Conservation (phyloP, 768 basidiomycete genomes). For the Leccinum disarticulatum region DNA sequence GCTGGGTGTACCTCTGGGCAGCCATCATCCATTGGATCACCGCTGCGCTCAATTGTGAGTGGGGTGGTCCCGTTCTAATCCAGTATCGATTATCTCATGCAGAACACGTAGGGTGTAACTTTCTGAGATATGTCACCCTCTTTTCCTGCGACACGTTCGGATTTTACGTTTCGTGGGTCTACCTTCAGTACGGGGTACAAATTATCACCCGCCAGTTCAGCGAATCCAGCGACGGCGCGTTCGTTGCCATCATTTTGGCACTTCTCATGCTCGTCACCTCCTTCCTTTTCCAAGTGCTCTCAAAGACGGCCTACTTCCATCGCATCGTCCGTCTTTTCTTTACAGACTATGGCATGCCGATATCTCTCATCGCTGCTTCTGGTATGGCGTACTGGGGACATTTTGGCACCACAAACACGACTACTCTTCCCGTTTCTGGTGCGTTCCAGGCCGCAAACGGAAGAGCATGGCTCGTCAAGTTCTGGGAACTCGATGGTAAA, state of each 20-base stretch:
- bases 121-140: slow-evolving; percentile 82
- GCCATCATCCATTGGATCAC: slow-evolving; percentile 85
- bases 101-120: slow-evolving; percentile 62
- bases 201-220: slow-evolving; percentile 72
- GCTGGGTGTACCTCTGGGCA: slow-evolving; percentile 92
- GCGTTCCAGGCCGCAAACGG: slow-evolving; percentile 73
- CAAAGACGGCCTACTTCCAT: slow-evolving; percentile 66
- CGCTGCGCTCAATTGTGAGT: slow-evolving; percentile 71
- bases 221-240: slow-evolving; percentile 43
- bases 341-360: slow-evolving; percentile 90
- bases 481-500: slow-evolving; percentile 85
- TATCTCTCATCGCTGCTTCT: slow-evolving; percentile 73
- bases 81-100: slow-evolving; percentile 1
- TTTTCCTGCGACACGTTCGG: slow-evolving; percentile 94
- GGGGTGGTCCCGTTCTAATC: background rate
- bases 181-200: slow-evolving; percentile 87
- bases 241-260: slow-evolving; percentile 71
- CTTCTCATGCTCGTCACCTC: slow-evolving; percentile 73
- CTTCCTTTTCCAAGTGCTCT: slow-evolving; percentile 70
- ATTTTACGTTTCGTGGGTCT: slow-evolving; percentile 90
- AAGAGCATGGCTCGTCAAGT: slow-evolving; percentile 79
- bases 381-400: slow-evolving; percentile 86
- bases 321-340: slow-evolving; percentile 72
- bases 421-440: slow-evolving; percentile 65
- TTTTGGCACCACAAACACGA: slow-evolving; percentile 58